phyloP scores from a whole-genome alignment of 2,329 filamentous ascomycete genomes.

The Fusarium concolor region DNA sequence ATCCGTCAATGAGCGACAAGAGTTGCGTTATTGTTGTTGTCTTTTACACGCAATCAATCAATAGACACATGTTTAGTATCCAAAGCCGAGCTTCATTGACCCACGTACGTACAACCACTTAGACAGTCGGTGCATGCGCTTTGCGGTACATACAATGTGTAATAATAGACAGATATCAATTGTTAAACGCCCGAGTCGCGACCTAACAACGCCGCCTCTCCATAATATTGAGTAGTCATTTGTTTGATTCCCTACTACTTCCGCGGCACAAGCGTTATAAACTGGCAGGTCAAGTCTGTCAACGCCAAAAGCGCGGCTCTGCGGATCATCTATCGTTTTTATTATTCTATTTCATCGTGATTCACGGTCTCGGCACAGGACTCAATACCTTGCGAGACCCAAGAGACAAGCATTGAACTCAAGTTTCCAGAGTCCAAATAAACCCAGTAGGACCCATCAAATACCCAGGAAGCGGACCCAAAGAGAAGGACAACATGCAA shows the following conservation, averaged over 20 bases:
- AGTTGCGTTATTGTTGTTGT: slow-evolving; percentile 5
- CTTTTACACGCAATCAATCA: slow-evolving; percentile 21
- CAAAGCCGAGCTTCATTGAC: slow-evolving; percentile 21
- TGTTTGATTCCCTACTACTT: slow-evolving; percentile 9
- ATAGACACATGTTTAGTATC: neutral
- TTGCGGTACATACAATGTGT: neutral
- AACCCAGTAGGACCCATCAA: slow-evolving; percentile 32
- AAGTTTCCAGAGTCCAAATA: slow-evolving; percentile 22
- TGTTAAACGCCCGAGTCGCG: slow-evolving; percentile 19
- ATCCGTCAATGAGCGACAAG: slow-evolving; percentile 19
- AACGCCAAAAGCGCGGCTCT: slow-evolving; percentile 13
- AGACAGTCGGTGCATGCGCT: slow-evolving; percentile 1
- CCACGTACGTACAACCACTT: slow-evolving; percentile 8
- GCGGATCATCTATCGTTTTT: slow-evolving; percentile 21
- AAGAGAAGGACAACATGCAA: slow-evolving; percentile 34
- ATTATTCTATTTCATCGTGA: slow-evolving; percentile 29
- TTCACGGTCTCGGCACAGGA: slow-evolving; percentile 28
- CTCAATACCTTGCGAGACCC: slow-evolving; percentile 6
- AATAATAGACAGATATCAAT: slow-evolving; percentile 9
- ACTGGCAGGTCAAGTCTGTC: slow-evolving; percentile 14
- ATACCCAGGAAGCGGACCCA: slow-evolving; percentile 39
- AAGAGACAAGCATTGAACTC: slow-evolving; percentile 38
- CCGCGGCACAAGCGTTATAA: slow-evolving; percentile 15
- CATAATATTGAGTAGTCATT: slow-evolving; percentile 16
- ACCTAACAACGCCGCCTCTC: slow-evolving; percentile 6